Base-by-base conservation (phyloP, 2,329 filamentous ascomycete genomes). In the Curvularia sp. region DNA sequence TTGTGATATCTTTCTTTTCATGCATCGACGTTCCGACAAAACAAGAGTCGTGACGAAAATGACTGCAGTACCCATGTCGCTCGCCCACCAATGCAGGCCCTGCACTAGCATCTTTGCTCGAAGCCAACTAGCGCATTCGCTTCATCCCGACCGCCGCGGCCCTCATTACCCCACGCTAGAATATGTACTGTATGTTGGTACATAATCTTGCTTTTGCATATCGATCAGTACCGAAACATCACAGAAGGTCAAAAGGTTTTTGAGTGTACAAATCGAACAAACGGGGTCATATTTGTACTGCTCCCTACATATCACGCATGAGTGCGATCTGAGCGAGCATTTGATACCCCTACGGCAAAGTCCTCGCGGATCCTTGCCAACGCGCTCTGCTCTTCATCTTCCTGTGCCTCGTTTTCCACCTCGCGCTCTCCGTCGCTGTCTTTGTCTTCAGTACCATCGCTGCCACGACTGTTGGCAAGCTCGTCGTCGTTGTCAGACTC, bases 291-390 rank as follows among this genome's bases (percentile, higher is more conserved):
- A 15, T 13, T 42, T 42, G 20, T 18, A 13, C 18, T 24, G 22
- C 22, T 24, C 22, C 22, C 3, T 26, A 15, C 12, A 4, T 7
- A 2, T 52, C 49, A 42, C 31, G 24, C 20, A 47, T 41, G 52
- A 28, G 41, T 35, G 20, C 41, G 13, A 39, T 58, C 56, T 4
- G 50, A 55, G n/a, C 47, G 15, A 13, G 56, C 56, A 13, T 48
- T 57, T 22, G 53, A 60, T 33, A 66, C 60, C 0, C 62, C 64
- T 8, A 63, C 15, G 1, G 31, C 55, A 42, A 66, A 57, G 53
- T 65, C 64, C 52, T 63, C 62, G 13, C 60, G 39, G 10, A 65
- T 62, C 18, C 62, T 38, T 24, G 44, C 49, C 49, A 65, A n/a
- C 42, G 58, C 62, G 52, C 64, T 66, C 46, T 57, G 46, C 7